Evolutionary conservation across 2,329 filamentous ascomycete genomes (phyloP).

Genomic region (Fusarium caatingaense): DNA sequence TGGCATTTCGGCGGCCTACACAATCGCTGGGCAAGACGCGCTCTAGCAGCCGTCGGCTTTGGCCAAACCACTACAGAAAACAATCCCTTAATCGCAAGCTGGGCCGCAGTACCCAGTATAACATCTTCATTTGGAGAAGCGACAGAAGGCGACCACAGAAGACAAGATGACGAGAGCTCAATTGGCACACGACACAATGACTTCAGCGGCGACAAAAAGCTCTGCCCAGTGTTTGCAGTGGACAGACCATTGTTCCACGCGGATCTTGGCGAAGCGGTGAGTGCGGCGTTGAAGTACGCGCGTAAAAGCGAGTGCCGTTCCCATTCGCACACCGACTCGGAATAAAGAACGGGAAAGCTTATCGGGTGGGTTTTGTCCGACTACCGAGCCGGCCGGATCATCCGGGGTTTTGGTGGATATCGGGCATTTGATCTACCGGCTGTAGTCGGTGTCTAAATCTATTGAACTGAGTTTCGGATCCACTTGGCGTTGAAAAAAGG

Average conservation of each 20-base stretch:
- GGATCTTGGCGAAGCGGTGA: slow-evolving; percentile 58
- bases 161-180: slow-evolving; percentile 3
- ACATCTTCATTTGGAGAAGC: slow-evolving; percentile 28
- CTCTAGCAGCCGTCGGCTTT: slow-evolving; percentile 67
- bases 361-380: background rate
- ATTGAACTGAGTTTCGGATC: background rate
- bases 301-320: slow-evolving; percentile 19
- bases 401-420: slow-evolving; percentile 9
- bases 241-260: slow-evolving; percentile 62
- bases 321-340: background rate
- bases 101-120: slow-evolving; percentile 50
- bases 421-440: background rate
- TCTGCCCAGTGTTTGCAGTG: slow-evolving; percentile 52
- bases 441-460: slow-evolving; percentile 3
- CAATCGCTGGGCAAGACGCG: slow-evolving; percentile 68
- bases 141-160: background rate
- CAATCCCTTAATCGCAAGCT: slow-evolving; percentile 44
- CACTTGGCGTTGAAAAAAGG: background rate
- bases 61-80: slow-evolving; percentile 56
- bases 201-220: slow-evolving; percentile 1
- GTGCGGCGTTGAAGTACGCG: slow-evolving; percentile 42
- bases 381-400: background rate
- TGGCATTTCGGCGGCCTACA: slow-evolving; percentile 66
- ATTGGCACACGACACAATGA: slow-evolving; percentile 3
- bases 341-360: background rate